Evolutionary conservation across 2,329 filamentous ascomycete species (phyloP).

Genomic region (Neurospora sp.): DNA sequence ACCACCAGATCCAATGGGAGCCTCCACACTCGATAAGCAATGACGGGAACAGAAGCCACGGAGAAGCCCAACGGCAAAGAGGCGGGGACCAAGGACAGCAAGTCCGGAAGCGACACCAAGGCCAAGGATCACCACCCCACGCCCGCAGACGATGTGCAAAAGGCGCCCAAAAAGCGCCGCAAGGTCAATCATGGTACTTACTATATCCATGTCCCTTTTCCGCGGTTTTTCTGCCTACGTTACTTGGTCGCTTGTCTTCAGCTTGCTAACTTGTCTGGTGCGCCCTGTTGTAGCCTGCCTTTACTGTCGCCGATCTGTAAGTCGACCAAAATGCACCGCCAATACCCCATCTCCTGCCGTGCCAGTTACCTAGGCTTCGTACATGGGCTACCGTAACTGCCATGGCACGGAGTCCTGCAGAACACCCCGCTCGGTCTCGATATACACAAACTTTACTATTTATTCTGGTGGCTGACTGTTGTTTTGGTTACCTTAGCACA

Average conservation of each 20-base stretch:
- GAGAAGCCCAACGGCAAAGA: constrained; percentile 26
- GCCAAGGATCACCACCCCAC: constrained; percentile 24
- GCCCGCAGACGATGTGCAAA: constrained; percentile 26
- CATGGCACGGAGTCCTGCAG: constrained; percentile 9
- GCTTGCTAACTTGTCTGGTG: constrained; percentile 21
- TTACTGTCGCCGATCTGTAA: constrained; percentile 84
- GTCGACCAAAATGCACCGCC: constrained; percentile 28
- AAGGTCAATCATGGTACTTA: constrained; percentile 76
- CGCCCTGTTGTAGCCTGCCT: constrained; percentile 61
- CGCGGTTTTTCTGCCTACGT: constrained; percentile 15
- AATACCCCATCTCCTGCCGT: constrained; percentile 11
- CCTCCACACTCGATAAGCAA: constrained; percentile 23
- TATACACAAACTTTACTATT: constrained; percentile 17
- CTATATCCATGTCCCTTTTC: constrained; percentile 11
- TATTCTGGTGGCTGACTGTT: constrained; percentile 34
- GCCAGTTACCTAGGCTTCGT: constrained; percentile 12
- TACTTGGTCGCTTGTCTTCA: constrained; percentile 15
- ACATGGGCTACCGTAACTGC: constrained; percentile 5
- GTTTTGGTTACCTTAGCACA: constrained; percentile 53
- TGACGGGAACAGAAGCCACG: constrained; percentile 26
- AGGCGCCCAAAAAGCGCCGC: constrained; percentile 72
- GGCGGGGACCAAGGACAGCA: constrained; percentile 25
- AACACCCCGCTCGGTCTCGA: constrained; percentile 12
- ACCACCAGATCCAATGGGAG: constrained; percentile 34
- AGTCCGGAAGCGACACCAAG: constrained; percentile 28